A percentile compares a stretch with the other conserved stretches of the same genome.
Conservation (phyloP, 2,329 filamentous ascomycete species). For the Sporothrix sp. region DNA sequence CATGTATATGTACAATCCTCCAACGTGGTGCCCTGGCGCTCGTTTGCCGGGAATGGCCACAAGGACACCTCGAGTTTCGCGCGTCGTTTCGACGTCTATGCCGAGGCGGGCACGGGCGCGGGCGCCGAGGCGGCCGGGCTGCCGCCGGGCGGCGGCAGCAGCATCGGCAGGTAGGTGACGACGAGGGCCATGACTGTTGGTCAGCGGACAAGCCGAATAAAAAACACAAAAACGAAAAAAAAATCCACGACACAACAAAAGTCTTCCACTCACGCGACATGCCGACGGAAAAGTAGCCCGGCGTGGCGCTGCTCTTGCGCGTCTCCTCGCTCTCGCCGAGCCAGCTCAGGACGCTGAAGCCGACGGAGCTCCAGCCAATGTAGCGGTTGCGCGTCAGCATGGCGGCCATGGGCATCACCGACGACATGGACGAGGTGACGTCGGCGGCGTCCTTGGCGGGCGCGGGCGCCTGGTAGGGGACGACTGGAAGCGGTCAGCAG, state of each 20-base stretch:
- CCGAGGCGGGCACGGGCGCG: conserved; percentile 22
- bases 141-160: conserved; percentile 24
- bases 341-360: conserved; percentile 68
- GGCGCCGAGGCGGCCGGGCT: conserved; percentile 21
- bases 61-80: no score
- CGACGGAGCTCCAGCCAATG: conserved; percentile 60
- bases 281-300: conserved; percentile 34
- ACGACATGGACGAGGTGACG: conserved; percentile 59
- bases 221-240: no score
- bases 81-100: no score
- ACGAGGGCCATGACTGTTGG: conserved; percentile 29
- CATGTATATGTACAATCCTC: not conserved
- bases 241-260: no score
- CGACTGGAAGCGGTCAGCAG: conserved; percentile 46
- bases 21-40: not conserved
- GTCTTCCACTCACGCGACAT: conserved; percentile 26
- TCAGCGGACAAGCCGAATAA: no score
- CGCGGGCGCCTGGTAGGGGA: conserved; percentile 74
- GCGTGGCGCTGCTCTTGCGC: conserved; percentile 55
- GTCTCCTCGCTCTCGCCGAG: conserved; percentile 62
- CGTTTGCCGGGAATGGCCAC: no score
- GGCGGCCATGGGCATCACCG: conserved; percentile 88
- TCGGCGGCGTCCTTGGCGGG: conserved; percentile 56
- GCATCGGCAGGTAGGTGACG: conserved; percentile 30
- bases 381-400: conserved; percentile 90